Base-by-base conservation (phyloP, 2,329 filamentous ascomycete species). In the Calonectria fujianensis region DNA sequence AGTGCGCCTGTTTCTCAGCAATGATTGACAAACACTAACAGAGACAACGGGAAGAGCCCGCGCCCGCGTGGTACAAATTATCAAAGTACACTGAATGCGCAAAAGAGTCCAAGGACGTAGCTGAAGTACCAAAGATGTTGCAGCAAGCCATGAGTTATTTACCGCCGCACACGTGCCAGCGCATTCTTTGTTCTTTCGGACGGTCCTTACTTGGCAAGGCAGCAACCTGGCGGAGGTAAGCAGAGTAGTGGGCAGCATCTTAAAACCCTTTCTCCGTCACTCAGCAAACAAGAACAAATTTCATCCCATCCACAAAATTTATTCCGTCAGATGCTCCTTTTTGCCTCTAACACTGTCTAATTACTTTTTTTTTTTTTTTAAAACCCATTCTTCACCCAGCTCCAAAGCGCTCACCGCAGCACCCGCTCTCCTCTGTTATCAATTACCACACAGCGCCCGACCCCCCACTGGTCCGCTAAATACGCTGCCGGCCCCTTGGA, bases 391-490 rank as follows among this genome's bases (percentile, higher is more conserved):
- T 7, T 37, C 20, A 41, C 13, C 7, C 57, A 41, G 35, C 9
- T 48, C 39, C 14, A 48, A 45, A 32, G 37, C 18, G 9, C 59
- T 45, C 59, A 29, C 27, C 59, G n/a, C 39, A 65, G 16, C 39
- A 16, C 39, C 3, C 27, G 31, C 9, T 24, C 54, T 9, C 35
- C 20, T 32, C 61, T 32, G 41, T n/a, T 1, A 27, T 8, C n/a
- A 32, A 27, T 54, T 54, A 13, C 59, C 61, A 18, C n/a, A 31
- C 48, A 61, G 64, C 51, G 35, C 57, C 35, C 27, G 27, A 51
- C 54, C 63, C 52, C 71, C 69, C 72, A 37, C 70, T 61, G 35
- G 50, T 50, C 74, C 76, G 72, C 77, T 78, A 78, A 72, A 52
- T 66, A 32, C 64, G 59, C 61, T 77, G 51, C 39, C 48, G 69